Conservation (phyloP, 2,329 filamentous ascomycete genomes). For the Conoideocrella luteorostrata region DNA sequence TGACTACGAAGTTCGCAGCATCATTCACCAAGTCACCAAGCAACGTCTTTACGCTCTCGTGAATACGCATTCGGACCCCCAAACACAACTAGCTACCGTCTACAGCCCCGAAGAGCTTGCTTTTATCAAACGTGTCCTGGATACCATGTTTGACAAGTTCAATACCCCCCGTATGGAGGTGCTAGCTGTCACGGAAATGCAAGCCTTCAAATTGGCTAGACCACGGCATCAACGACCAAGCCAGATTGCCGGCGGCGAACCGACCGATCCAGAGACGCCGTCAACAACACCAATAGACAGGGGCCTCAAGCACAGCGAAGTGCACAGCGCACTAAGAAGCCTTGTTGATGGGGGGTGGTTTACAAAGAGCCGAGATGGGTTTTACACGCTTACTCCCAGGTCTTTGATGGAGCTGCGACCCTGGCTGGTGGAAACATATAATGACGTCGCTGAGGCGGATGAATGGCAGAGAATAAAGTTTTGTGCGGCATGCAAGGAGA, state of each 20-base stretch:
- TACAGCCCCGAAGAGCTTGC: conserved; percentile 78
- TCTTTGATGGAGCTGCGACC: conserved; percentile 76
- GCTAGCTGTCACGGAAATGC: conserved; percentile 72
- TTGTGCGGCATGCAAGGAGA: conserved; percentile 82
- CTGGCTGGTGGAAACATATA: conserved; percentile 87
- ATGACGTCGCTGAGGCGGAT: conserved; percentile 57
- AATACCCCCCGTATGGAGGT: conserved; percentile 77
- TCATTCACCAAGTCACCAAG: conserved; percentile 60
- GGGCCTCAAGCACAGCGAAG: conserved; percentile 69
- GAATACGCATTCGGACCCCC: conserved; percentile 77
- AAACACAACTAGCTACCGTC: conserved; percentile 81
- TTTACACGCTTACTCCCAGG: conserved; percentile 70
- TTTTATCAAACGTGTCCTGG: conserved; percentile 80
- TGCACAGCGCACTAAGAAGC: conserved; percentile 62
- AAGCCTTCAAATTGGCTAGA: conserved; percentile 65
- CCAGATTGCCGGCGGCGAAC: conserved; percentile 23
- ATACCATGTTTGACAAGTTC: conserved; percentile 85
- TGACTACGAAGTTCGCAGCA: conserved; percentile 80
- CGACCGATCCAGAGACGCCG: conserved; percentile 23
- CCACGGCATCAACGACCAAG: conserved; percentile 34
- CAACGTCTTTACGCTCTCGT: conserved; percentile 75
- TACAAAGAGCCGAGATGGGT: conserved; percentile 63
- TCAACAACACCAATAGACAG: conserved; percentile 27
- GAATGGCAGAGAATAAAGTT: conserved; percentile 73
- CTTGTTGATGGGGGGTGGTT: conserved; percentile 82